Evolutionary conservation across 2,329 filamentous ascomycete species (phyloP).

Genomic region (Mariannaea elegans): DNA sequence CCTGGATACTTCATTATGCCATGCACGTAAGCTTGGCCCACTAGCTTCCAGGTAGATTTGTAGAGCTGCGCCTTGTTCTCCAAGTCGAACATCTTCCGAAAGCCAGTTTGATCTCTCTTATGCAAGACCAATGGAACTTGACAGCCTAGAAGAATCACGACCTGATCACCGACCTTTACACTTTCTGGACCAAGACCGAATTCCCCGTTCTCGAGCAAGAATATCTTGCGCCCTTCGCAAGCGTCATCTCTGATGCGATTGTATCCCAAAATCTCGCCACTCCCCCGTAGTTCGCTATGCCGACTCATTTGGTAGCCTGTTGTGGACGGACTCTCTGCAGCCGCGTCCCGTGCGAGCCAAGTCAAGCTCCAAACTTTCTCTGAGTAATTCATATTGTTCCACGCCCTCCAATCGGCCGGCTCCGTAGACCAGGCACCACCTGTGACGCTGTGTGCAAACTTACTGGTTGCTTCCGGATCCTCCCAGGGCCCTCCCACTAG

Average conservation of each 20-base stretch:
- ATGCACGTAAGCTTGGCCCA: slow-evolving; percentile 15
- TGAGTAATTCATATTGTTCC: slow-evolving; percentile 19
- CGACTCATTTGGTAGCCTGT: slow-evolving; percentile 21
- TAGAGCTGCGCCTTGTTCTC: slow-evolving; percentile 14
- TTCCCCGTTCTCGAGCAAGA: slow-evolving; percentile 15
- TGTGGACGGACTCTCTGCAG: background rate
- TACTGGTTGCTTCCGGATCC: slow-evolving; percentile 2
- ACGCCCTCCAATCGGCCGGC: slow-evolving; percentile 15
- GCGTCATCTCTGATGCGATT: slow-evolving; percentile 17
- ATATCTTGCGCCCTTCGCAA: slow-evolving; percentile 17
- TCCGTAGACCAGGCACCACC: slow-evolving; percentile 15
- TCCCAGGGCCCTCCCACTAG: slow-evolving; percentile 18
- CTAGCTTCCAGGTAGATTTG: slow-evolving; percentile 14
- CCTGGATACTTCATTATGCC: slow-evolving; percentile 6
- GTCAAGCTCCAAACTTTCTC: slow-evolving; percentile 8
- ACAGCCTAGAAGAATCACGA: slow-evolving; percentile 6
- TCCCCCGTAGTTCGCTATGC: background rate
- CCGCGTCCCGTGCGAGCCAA: background rate
- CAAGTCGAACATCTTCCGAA: background rate
- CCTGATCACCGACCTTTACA: background rate
- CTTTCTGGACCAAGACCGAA: slow-evolving; percentile 19
- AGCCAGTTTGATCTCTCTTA: background rate
- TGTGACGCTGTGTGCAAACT: slow-evolving; percentile 13
- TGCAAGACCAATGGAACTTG: slow-evolving; percentile 7
- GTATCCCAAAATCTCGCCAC: background rate